A percentile compares a stretch with the other conserved stretches of the same genome.
Conservation (phyloP, 495 filamentous ascomycete genomes). For the Podospora pseudopauciseta region DNA sequence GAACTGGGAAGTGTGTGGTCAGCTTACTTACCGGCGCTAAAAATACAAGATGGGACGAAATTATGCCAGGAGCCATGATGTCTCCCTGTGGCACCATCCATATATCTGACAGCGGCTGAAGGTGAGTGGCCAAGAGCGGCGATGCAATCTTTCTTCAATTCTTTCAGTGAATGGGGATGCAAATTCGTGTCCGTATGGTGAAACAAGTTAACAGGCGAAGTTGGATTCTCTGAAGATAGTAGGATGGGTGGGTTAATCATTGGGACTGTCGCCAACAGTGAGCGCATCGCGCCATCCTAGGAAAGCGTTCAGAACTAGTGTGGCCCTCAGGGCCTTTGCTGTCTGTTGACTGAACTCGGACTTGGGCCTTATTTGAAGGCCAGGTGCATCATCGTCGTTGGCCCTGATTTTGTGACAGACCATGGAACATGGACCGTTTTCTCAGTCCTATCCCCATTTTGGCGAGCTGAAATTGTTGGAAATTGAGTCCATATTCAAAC, state of each 20-base stretch:
- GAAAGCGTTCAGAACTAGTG: no score
- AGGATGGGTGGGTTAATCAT: no score
- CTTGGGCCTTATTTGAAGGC: neutral
- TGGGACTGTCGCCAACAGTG: no score
- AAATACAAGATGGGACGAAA: neutral
- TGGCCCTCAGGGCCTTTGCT: no score
- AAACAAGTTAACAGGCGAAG: no score
- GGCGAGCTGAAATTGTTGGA: neutral
- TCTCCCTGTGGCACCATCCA: neutral
- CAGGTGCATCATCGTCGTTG: neutral
- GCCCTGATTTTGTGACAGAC: neutral
- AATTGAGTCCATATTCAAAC: neutral
- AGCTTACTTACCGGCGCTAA: neutral
- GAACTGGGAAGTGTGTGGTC: neutral
- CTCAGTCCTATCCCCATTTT: neutral
- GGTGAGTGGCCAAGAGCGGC: neutral
- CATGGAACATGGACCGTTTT: neutral
- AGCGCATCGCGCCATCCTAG: no score
- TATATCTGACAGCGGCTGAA: neutral
- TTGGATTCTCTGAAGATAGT: no score
- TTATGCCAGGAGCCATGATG: neutral
- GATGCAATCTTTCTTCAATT: no score
- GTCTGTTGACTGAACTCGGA: neutral
- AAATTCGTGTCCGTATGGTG: no score
- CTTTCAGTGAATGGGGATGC: no score